Base-by-base conservation (phyloP, 805 yeast genomes). In the Jamesozyma rosinii region DNA sequence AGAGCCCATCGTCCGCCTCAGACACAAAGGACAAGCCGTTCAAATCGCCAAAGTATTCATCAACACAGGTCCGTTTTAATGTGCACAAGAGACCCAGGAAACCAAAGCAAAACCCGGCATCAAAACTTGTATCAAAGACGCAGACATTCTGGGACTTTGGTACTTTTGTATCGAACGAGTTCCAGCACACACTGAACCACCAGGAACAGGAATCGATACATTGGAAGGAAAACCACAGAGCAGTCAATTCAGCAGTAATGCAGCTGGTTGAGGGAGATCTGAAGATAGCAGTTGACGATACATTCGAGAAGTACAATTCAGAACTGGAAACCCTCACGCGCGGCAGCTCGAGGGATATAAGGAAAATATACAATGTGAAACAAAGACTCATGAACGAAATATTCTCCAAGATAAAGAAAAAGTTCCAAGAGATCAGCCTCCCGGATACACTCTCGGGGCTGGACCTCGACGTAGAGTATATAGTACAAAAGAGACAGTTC, bases 391-490 rank as follows among this genome's bases (percentile, higher is more conserved):
- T 57, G 50, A 47, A 44, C 20, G 57, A 57, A 24, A 51, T 58
- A 13, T 38, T 56, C 4, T 37, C 43, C 11, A 58, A 59, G 39
- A 54, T 59, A 6, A 50, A 50, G 24, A 46, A 40, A 14, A 49
- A 49, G 29, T 40, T 61, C 8, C 44, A 43, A 15, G 45, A 43
- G 37, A 45, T 60, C 4, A 46, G 48, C n/a, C 48, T 61, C 18
- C 66, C 66, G 2, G 47, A 54, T 2, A 47, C 50, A 36, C 42
- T 54, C 14, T 37, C 42, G 22, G 53, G 54, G 8, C 49, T 49
- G 6, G 63, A 61, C 36, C 31, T 59, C 32, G 61, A 61, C 41
- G 51, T 57, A 5, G 65, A 61, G 36, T 58, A 57, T 38, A 51
- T 61, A 15, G 58, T 53, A 42, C 52, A 60, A 18, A 62, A 61